Evolutionary conservation across 1,284 basidiomycete species (phyloP).

Genomic region (Filobasidium uniguttulatum): DNA sequence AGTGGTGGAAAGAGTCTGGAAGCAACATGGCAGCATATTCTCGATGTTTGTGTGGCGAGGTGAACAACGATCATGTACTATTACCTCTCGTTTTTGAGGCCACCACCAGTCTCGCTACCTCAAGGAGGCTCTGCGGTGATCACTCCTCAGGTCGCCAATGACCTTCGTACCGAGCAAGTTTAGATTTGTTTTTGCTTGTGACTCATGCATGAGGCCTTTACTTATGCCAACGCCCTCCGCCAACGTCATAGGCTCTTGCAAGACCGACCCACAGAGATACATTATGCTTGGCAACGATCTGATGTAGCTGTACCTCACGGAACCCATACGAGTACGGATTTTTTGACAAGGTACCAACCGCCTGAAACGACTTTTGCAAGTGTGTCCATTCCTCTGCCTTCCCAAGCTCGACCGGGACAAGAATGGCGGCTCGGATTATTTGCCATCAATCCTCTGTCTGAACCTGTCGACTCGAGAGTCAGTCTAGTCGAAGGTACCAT

Average conservation of each 20-base stretch:
- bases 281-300: constrained; percentile 27
- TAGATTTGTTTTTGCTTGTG: no score
- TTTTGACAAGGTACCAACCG: constrained; percentile 54
- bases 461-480: neutral
- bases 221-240: no score
- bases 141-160: constrained; percentile 38
- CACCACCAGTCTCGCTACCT: constrained; percentile 26
- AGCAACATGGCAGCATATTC: no score
- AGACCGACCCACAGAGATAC: constrained; percentile 24
- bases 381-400: constrained; percentile 50
- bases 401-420: constrained; percentile 43
- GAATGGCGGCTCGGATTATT: constrained; percentile 53
- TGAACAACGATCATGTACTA: constrained; percentile 38
- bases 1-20: no score
- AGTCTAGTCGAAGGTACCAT: neutral
- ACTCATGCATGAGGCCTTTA: no score
- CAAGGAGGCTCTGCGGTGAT: no score
- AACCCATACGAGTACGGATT: constrained; percentile 29
- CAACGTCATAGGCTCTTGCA: constrained; percentile 7
- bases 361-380: constrained; percentile 56
- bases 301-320: constrained; percentile 3
- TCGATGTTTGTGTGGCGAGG: no score
- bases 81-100: constrained; percentile 37
- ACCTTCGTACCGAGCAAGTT: constrained; percentile 36
- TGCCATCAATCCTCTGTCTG: constrained; percentile 5